These are phyloP conservation scores for Magnusiomyces magnusii DNA, from an alignment of 1,139 yeast species.

Conservation along the genomic window DNA sequence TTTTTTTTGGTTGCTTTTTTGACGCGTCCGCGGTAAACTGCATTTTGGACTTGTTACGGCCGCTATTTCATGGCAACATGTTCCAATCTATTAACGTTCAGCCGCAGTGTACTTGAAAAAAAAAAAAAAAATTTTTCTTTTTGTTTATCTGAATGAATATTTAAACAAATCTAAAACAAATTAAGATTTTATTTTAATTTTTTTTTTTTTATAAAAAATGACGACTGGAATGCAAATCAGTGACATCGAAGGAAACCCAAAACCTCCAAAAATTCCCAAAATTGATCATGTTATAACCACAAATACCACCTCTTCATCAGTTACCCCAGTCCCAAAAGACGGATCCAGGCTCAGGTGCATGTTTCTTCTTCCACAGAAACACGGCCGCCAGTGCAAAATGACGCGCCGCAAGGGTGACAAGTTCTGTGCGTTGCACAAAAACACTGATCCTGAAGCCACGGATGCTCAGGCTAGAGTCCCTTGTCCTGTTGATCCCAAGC, in stretches of 20 bases:
- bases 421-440: conserved; percentile 57
- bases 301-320: not conserved
- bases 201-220: no score
- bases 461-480: conserved; percentile 45
- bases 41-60: no score
- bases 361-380: conserved; percentile 39
- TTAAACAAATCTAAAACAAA: no score
- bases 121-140: no score
- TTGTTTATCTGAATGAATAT: no score
- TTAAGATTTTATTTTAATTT: no score
- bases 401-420: conserved; percentile 44
- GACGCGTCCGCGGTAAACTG: no score
- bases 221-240: not conserved
- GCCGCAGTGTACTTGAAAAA: no score
- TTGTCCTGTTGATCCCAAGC: conserved; percentile 73
- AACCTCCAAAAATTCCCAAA: not conserved
- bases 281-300: not conserved
- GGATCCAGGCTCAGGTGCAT: conserved; percentile 39
- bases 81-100: no score
- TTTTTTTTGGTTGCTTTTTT: no score
- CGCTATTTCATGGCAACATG: no score
- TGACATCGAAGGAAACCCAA: not conserved
- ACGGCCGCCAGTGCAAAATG: conserved; percentile 53
- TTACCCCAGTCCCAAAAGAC: conserved; percentile 6
- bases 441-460: conserved; percentile 15